phyloP scores from a whole-genome alignment of 2,329 filamentous ascomycete species.

The Beauveria sp. region DNA sequence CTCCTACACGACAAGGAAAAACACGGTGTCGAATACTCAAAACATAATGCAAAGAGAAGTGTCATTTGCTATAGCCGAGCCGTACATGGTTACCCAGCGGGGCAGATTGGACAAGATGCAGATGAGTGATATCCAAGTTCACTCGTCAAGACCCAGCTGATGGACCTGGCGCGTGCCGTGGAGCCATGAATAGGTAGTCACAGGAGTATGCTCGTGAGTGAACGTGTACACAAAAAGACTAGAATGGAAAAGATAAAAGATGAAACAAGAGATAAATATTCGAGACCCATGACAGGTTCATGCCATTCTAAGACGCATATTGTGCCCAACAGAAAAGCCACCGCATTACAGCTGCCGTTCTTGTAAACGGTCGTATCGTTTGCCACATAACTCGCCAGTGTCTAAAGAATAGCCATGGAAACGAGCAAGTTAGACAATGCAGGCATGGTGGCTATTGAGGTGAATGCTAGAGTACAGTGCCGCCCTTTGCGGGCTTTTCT shows the following conservation, averaged over 20 bases:
- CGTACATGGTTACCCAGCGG: no score
- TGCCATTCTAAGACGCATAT: neutral
- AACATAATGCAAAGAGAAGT: no score
- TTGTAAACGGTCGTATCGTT: neutral
- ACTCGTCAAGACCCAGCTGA: no score
- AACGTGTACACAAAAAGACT: neutral
- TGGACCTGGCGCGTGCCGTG: no score
- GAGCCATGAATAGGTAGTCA: no score
- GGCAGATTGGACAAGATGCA: no score
- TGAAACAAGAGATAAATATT: neutral
- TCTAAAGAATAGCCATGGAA: neutral
- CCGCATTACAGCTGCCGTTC: neutral
- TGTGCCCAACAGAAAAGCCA: neutral
- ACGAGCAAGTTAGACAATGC: neutral
- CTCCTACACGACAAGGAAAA: no score
- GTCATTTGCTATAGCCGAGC: no score
- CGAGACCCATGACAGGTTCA: neutral
- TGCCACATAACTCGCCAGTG: neutral
- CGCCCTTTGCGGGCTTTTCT: constrained; percentile 8
- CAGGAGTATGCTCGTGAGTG: no score
- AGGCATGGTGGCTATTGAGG: neutral
- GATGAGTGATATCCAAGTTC: neutral
- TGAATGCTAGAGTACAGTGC: constrained; percentile 9
- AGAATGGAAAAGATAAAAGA: neutral
- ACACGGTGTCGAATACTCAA: no score